Percentiles rank a stretch among this genome's conserved stretches.
These are phyloP conservation scores for Paracamarosporium sp. DNA, from an alignment of 2,329 filamentous ascomycete species.

Conservation along the genomic window DNA sequence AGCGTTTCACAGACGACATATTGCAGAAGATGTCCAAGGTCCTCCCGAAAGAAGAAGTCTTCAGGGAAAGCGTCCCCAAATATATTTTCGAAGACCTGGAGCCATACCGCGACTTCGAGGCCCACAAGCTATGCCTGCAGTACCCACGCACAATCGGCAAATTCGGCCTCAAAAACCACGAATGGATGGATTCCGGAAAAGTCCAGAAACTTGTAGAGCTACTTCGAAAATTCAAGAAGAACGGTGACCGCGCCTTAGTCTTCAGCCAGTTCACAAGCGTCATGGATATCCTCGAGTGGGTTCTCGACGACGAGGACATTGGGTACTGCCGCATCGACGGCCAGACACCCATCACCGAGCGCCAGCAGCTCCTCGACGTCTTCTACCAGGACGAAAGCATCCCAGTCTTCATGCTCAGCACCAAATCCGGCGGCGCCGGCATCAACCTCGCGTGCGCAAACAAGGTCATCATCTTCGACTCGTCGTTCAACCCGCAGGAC, in stretches of 20 bases:
- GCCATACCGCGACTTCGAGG: slow-evolving; percentile 66
- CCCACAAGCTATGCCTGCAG: slow-evolving; percentile 63
- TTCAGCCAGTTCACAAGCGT: slow-evolving; percentile 95
- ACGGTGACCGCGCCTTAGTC: slow-evolving; percentile 85
- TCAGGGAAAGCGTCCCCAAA: slow-evolving; percentile 57
- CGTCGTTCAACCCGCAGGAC: slow-evolving; percentile 96
- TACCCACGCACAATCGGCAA: slow-evolving; percentile 60
- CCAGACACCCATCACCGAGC: slow-evolving; percentile 77
- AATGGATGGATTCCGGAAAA: slow-evolving; percentile 82
- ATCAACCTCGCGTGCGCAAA: slow-evolving; percentile 96
- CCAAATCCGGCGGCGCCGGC: slow-evolving; percentile 92
- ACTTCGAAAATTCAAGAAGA: slow-evolving; percentile 73
- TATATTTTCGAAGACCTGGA: slow-evolving; percentile 62
- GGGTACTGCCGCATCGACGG: slow-evolving; percentile 88
- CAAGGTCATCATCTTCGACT: slow-evolving; percentile 97
- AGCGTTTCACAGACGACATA: slow-evolving; percentile 76
- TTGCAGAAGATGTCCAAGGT: slow-evolving; percentile 80
- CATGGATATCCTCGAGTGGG: slow-evolving; percentile 86
- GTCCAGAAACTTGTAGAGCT: slow-evolving; percentile 81
- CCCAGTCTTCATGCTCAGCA: slow-evolving; percentile 90
- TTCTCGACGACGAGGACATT: slow-evolving; percentile 75
- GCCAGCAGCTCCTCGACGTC: slow-evolving; percentile 86
- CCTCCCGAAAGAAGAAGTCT: slow-evolving; percentile 72
- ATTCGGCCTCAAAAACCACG: slow-evolving; percentile 64
- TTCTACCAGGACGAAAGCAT: slow-evolving; percentile 80